These are phyloP conservation scores for Phytophthora kernoviae DNA, from an alignment of 352 stramenopile genomes.

Conservation along the genomic window DNA sequence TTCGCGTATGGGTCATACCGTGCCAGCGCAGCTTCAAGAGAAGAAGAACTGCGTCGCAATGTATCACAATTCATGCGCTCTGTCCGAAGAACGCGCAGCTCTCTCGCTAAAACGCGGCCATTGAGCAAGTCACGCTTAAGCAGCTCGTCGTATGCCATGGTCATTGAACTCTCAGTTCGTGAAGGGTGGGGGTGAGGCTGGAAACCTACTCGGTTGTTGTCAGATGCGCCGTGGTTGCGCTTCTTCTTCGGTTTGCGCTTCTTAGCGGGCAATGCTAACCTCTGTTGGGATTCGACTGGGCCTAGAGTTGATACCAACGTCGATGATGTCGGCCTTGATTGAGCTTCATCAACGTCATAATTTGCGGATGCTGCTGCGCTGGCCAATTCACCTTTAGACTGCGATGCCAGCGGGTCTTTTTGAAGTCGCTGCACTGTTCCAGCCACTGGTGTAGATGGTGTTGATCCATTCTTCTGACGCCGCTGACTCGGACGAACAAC, in stretches of 20 bases:
- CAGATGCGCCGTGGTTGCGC: conserved; percentile 7
- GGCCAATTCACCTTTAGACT: conserved; percentile 3
- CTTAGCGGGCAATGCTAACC: conserved; percentile 6
- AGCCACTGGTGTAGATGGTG: conserved; percentile 10
- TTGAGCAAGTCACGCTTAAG: conserved; percentile 53
- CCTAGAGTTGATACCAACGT: conserved; percentile 11
- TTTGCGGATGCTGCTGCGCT: conserved; percentile 2
- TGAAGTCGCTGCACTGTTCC: conserved; percentile 4
- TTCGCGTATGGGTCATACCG: conserved; percentile 50
- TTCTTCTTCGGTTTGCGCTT: conserved; percentile 39
- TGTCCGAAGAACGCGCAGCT: conserved; percentile 53
- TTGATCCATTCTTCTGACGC: conserved; percentile 5
- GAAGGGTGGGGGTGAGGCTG: conserved; percentile 8
- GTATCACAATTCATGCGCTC: conserved; percentile 40
- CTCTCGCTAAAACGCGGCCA: conserved; percentile 51
- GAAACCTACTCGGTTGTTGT: conserved; percentile 14
- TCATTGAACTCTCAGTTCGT: conserved; percentile 44
- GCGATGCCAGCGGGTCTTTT: conserved; percentile 1
- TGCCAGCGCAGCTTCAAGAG: conserved; percentile 28
- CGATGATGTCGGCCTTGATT: conserved; percentile 15
- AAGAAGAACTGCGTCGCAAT: conserved; percentile 17
- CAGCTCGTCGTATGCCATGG: conserved; percentile 43
- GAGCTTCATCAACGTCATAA: conserved; percentile 2
- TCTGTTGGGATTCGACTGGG: conserved; percentile 19
- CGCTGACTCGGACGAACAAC: conserved; percentile 59